These are phyloP conservation scores for Diaporthe australafricana DNA, from an alignment of 2,329 filamentous ascomycete genomes.

Conservation along the genomic window DNA sequence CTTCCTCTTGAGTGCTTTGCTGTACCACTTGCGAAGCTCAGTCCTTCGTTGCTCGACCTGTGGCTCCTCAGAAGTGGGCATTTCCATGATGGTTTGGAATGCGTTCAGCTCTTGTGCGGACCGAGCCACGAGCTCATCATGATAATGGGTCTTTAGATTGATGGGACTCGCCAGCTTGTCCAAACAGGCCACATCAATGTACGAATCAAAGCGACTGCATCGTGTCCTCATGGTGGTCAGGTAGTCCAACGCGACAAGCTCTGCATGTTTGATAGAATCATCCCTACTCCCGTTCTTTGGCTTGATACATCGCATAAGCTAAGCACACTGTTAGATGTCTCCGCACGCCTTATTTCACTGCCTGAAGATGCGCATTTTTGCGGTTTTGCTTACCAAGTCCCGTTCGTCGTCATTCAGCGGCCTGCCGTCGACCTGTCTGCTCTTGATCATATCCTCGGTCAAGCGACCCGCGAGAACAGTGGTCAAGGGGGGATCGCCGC, in stretches of 20 bases:
- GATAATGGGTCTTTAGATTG: slow-evolving; percentile 36
- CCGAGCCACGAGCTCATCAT: slow-evolving; percentile 36
- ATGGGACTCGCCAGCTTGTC: slow-evolving; percentile 30
- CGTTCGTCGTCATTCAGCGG: slow-evolving; percentile 14
- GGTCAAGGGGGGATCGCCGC: slow-evolving; percentile 28
- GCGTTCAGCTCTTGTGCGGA: slow-evolving; percentile 25
- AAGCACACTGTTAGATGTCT: background rate
- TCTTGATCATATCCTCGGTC: slow-evolving; percentile 25
- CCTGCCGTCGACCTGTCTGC: slow-evolving; percentile 3
- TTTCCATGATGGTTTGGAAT: slow-evolving; percentile 23
- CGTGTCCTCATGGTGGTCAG: slow-evolving; percentile 29
- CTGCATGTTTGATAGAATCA: slow-evolving; percentile 32
- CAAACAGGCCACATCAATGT: slow-evolving; percentile 27
- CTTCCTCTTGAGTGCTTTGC: slow-evolving; percentile 30
- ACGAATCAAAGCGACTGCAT: slow-evolving; percentile 30
- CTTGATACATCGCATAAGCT: slow-evolving; percentile 34
- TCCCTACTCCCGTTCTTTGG: slow-evolving; percentile 7
- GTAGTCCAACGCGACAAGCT: slow-evolving; percentile 34
- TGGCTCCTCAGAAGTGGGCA: background rate
- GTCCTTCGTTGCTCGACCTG: background rate
- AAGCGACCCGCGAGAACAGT: slow-evolving; percentile 33
- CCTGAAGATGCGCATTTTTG: background rate
- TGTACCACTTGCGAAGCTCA: slow-evolving; percentile 31
- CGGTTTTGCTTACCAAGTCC: slow-evolving; percentile 20
- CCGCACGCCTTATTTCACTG: too few species aligned